Percentiles rank a stretch among this genome's conserved stretches.
Conservation (phyloP, 1,284 basidiomycete species). For the Ceratobasidium sp. region DNA sequence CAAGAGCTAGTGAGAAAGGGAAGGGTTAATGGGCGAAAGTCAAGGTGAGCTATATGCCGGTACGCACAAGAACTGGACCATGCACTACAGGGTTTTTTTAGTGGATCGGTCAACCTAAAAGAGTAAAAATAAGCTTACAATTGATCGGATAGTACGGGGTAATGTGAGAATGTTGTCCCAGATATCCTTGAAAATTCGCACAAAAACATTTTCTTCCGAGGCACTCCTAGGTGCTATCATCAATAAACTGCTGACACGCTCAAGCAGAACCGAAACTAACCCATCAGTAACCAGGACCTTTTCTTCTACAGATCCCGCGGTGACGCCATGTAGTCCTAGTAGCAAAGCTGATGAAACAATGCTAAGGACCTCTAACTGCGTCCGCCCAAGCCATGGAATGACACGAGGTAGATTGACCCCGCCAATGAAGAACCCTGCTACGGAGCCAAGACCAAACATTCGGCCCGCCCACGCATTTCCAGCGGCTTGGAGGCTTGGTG, state of each 20-base stretch:
- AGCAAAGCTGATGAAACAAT: slow-evolving; percentile 63
- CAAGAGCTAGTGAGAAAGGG: slow-evolving; percentile 61
- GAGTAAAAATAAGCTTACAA: slow-evolving; percentile 67
- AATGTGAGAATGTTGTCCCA: slow-evolving; percentile 77
- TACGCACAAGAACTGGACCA: slow-evolving; percentile 90
- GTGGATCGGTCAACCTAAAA: slow-evolving; percentile 3
- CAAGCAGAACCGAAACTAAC: slow-evolving; percentile 56
- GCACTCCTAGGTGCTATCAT: background rate
- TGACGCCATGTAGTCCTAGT: slow-evolving; percentile 59
- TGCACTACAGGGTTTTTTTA: slow-evolving; percentile 66
- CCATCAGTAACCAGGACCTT: slow-evolving; percentile 71
- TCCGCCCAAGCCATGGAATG: slow-evolving; percentile 79
- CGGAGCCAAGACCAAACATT: slow-evolving; percentile 86
- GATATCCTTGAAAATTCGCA: slow-evolving; percentile 71
- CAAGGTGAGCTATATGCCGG: slow-evolving; percentile 46
- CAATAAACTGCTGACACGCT: slow-evolving; percentile 25
- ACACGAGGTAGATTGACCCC: slow-evolving; percentile 72
- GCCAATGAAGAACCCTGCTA: slow-evolving; percentile 81
- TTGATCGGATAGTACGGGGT: slow-evolving; percentile 81
- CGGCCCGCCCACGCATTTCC: slow-evolving; percentile 96
- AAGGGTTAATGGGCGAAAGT: background rate
- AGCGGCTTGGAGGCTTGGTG: slow-evolving; percentile 56
- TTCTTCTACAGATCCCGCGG: slow-evolving; percentile 71
- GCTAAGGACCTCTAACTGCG: slow-evolving; percentile 79
- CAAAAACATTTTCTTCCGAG: slow-evolving; percentile 24